Conservation (phyloP, 352 stramenopile species). For the Phytophthora cactorum region DNA sequence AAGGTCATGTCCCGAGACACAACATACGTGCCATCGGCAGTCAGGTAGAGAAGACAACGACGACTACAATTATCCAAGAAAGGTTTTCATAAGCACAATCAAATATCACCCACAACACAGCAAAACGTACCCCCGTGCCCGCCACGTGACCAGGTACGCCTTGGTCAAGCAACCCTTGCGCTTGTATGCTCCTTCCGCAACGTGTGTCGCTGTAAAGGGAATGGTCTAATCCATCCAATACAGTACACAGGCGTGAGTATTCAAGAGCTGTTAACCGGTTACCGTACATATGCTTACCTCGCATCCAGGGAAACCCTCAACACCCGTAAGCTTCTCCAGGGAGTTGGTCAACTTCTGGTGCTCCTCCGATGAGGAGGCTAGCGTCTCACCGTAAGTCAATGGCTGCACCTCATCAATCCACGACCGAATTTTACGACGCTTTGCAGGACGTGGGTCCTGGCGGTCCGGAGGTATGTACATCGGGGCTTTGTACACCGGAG, state of each 20-base stretch:
- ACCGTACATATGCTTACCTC: constrained; percentile 50
- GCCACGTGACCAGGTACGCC: constrained; percentile 86
- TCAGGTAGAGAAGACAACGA: constrained; percentile 80
- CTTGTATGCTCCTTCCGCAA: constrained; percentile 73
- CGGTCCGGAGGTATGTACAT: constrained; percentile 75
- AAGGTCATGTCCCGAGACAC: constrained; percentile 86
- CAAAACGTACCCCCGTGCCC: constrained; percentile 71
- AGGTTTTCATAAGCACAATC: constrained; percentile 8
- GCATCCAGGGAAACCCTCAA: constrained; percentile 83
- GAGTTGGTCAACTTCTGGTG: constrained; percentile 58
- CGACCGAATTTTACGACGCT: constrained; percentile 88
- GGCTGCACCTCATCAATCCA: constrained; percentile 84
- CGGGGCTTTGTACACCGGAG: constrained; percentile 73
- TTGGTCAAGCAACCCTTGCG: constrained; percentile 79
- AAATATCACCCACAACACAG: background rate
- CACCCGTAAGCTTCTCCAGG: constrained; percentile 71
- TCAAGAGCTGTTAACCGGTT: background rate
- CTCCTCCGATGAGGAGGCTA: constrained; percentile 69
- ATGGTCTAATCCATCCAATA: constrained; percentile 59
- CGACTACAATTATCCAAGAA: constrained; percentile 40
- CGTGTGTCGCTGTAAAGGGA: constrained; percentile 84
- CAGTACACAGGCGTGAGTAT: constrained; percentile 4
- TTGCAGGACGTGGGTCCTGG: constrained; percentile 60
- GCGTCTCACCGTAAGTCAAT: constrained; percentile 63
- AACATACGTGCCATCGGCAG: constrained; percentile 73